Conservation (phyloP, 768 basidiomycete genomes). For the Russula sp. region DNA sequence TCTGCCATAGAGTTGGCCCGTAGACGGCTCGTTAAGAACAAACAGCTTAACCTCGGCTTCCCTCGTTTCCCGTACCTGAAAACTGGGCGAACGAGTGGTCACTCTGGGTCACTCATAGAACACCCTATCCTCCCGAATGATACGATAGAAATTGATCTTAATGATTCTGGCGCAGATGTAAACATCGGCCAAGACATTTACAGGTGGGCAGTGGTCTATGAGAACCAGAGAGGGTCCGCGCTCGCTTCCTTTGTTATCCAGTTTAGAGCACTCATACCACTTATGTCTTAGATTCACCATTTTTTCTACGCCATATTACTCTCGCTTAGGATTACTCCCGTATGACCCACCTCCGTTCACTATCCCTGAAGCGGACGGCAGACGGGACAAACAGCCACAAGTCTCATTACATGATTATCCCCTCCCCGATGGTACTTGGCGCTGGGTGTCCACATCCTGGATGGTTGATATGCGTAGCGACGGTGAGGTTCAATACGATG, state of each 20-base stretch:
- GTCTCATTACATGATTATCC: slow-evolving; percentile 57
- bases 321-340: slow-evolving; percentile 59
- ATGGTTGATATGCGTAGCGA: slow-evolving; percentile 86
- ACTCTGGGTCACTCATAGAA: neutral
- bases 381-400: slow-evolving; percentile 40
- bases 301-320: slow-evolving; percentile 70
- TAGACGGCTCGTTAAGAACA: neutral
- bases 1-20: slow-evolving; percentile 4
- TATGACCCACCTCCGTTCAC: slow-evolving; percentile 72
- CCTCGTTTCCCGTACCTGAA: neutral
- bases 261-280: neutral
- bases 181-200: slow-evolving; percentile 43
- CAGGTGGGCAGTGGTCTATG: slow-evolving; percentile 72
- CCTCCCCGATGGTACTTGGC: slow-evolving; percentile 74
- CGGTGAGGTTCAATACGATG: slow-evolving; percentile 72
- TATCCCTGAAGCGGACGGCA: slow-evolving; percentile 33
- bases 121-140: neutral
- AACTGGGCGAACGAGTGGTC: neutral
- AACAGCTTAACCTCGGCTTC: neutral
- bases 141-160: slow-evolving; percentile 6
- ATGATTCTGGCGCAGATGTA: slow-evolving; percentile 1
- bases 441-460: slow-evolving; percentile 74
- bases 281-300: slow-evolving; percentile 42
- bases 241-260: neutral
- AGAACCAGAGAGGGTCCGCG: slow-evolving; percentile 72